Evolutionary conservation across 257 asterid species (phyloP), one percentile per base, ranked within the genome.

Genomic region (Schizonepeta tenuifolia): DNA sequence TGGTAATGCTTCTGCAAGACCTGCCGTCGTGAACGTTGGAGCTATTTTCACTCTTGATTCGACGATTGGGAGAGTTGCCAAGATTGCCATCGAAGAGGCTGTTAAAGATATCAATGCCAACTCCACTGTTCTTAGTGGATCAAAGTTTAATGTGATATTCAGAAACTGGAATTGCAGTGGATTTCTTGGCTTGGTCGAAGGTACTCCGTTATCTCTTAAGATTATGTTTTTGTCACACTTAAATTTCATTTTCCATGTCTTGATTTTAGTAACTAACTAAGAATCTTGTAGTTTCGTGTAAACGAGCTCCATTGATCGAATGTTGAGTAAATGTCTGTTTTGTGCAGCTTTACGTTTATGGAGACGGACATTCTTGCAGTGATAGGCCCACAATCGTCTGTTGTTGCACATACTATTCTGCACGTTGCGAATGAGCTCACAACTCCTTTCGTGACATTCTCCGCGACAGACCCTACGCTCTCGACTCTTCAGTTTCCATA

Each of bases 401-500:
- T 85, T 22, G 86, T 92, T 7, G 96, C 96, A 65, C 98, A 92
- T 70, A 80, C 86, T 54, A 72, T 92, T 22, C 81, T 93, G 70
- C 83, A 86, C 13, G 84, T 92, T 9, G 92, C 88, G 9, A 86
- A 87, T 17, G 98, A 86, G 83, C 87, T 92, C 75, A 81, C 75
- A 26, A 91, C 93, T 14, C 98, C 98, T 2, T 86, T 92, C 26
- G 31, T 92, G 49, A 90, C 98, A 1, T 90, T 83, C 78, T 92
- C 98, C 38, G 96, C 95, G 20, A 90, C 97, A 9, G 98, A 92
- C 79, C 98, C 97, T 11, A 90, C 98, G 49, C 88, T 92, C 21
- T 77, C 93, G 10, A 71, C 96, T 66, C 86, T 88, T 33, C 96
- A 90, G 53, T 92, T 86, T 67, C 97, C 98, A 21, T 92, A 80